phyloP scores from a whole-genome alignment of 2,329 filamentous ascomycete species.

The Colletotrichum costaricense region DNA sequence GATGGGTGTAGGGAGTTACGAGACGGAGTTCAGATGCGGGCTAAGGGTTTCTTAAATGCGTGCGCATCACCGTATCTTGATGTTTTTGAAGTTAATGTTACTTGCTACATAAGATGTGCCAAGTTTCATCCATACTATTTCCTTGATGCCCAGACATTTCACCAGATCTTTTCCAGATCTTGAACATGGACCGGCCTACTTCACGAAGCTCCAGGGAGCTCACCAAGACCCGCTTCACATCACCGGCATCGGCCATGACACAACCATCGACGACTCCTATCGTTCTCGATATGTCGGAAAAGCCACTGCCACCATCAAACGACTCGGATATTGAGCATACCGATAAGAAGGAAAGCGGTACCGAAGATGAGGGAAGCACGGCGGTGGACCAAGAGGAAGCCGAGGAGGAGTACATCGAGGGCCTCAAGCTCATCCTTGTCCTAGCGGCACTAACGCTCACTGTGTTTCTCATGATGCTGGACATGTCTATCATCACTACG shows the following conservation, averaged over 20 bases:
- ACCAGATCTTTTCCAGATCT: neutral
- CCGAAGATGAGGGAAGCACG: neutral
- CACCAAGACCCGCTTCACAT: neutral
- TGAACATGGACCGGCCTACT: neutral
- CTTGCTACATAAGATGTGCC: neutral
- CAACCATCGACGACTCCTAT: neutral
- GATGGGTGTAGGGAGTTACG: no score
- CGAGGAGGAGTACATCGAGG: conserved; percentile 41
- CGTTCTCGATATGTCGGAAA: neutral
- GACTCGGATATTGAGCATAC: neutral
- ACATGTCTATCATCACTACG: conserved; percentile 65
- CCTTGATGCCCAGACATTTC: neutral
- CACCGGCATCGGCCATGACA: neutral
- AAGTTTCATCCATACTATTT: neutral
- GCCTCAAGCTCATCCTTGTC: conserved; percentile 47
- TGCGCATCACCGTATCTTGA: neutral
- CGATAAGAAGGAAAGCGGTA: neutral
- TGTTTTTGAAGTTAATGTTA: neutral
- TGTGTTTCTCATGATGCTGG: conserved; percentile 61
- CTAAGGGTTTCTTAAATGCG: no score
- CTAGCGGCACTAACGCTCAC: conserved; percentile 53
- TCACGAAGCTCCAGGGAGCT: neutral
- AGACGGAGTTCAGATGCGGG: neutral
- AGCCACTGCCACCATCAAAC: neutral
- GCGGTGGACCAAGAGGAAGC: neutral